Evolutionary conservation across 2,329 filamentous ascomycete genomes (phyloP), one percentile per base, ranked within the genome.

Genomic region (Monosporascus sp.): DNA sequence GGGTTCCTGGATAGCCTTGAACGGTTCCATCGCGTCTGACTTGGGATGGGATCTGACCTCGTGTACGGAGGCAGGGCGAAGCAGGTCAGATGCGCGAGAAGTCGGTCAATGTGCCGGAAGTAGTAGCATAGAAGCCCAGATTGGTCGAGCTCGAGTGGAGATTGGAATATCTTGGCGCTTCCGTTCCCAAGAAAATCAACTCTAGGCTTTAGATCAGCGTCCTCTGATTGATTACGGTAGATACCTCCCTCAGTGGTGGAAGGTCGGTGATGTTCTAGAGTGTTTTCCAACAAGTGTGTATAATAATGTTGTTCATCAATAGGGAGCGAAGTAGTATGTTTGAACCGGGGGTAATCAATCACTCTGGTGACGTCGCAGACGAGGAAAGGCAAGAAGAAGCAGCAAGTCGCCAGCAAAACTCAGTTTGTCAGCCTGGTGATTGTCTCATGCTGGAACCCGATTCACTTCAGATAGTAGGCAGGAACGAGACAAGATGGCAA

Each of bases 1-100:
- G 54, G 91, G 80, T 68, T 85, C 77, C 55, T 79, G 76, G 17
- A 69, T 76, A 60, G 81, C 77, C 35, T 81, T 70, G 56, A 77
- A 75, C 46, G 72, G 64, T 62, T 78, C 74, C 74, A 78, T 77
- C 47, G 52, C 59, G 56, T 46, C 43, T 46, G 43, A 46, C 43
- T n/a, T 31, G 20, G 22, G 43, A 27, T 46, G 16, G n/a, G 17
- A n/a, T 19, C 38, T 41, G n/a, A 27, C 43, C 43, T 31, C 20
- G 41, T 44, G 22, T 7, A 14, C n/a, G 41, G 41, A n/a, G 20
- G 20, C 41, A 44, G 41, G 22, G 24, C 43, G 38, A 46, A 22
- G 11, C 43, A 46, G 20, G 24, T 17, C 43, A 46, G 43, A 19
- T 41, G 38, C 40, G 40, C 16, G 40, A 14, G 40, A 24, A 43